phyloP scores from a whole-genome alignment of 2,329 filamentous ascomycete genomes.

The Bertia moriformis region DNA sequence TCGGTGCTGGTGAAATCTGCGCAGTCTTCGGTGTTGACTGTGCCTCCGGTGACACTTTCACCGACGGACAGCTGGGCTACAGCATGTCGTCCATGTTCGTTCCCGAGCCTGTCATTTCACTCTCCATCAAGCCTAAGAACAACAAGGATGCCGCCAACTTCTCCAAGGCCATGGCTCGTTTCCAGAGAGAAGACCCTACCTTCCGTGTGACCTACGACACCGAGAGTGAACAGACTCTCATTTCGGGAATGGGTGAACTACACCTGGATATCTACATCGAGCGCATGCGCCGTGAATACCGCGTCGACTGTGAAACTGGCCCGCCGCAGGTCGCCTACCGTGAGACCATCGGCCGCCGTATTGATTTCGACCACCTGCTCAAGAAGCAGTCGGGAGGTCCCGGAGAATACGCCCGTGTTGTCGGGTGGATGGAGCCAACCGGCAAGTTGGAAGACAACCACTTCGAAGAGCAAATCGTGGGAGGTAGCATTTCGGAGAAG shows the following conservation, averaged over 20 bases:
- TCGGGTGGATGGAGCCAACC: slow-evolving; percentile 81
- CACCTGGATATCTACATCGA: slow-evolving; percentile 97
- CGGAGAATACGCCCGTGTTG: slow-evolving; percentile 86
- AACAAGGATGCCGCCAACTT: slow-evolving; percentile 86
- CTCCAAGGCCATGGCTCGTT: slow-evolving; percentile 95
- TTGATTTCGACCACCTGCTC: slow-evolving; percentile 82
- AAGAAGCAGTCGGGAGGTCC: slow-evolving; percentile 93
- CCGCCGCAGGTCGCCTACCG: slow-evolving; percentile 94
- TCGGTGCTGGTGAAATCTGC: slow-evolving; percentile 93
- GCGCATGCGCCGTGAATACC: slow-evolving; percentile 91
- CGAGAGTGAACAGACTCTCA: slow-evolving; percentile 92
- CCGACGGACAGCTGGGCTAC: slow-evolving; percentile 81
- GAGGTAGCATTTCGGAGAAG: slow-evolving; percentile 88
- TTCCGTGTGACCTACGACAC: slow-evolving; percentile 87
- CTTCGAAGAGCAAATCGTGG: slow-evolving; percentile 77
- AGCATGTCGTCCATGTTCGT: slow-evolving; percentile 98
- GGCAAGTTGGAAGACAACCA: slow-evolving; percentile 58
- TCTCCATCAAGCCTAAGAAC: slow-evolving; percentile 92
- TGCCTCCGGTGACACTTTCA: slow-evolving; percentile 95
- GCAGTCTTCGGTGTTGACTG: slow-evolving; percentile 97
- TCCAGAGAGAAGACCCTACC: slow-evolving; percentile 94
- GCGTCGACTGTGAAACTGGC: slow-evolving; percentile 87
- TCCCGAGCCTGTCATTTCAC: slow-evolving; percentile 91
- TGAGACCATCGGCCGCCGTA: slow-evolving; percentile 70
- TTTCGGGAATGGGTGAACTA: slow-evolving; percentile 94